Conservation (phyloP, 768 basidiomycete genomes). For the Leccinum barrowsii region DNA sequence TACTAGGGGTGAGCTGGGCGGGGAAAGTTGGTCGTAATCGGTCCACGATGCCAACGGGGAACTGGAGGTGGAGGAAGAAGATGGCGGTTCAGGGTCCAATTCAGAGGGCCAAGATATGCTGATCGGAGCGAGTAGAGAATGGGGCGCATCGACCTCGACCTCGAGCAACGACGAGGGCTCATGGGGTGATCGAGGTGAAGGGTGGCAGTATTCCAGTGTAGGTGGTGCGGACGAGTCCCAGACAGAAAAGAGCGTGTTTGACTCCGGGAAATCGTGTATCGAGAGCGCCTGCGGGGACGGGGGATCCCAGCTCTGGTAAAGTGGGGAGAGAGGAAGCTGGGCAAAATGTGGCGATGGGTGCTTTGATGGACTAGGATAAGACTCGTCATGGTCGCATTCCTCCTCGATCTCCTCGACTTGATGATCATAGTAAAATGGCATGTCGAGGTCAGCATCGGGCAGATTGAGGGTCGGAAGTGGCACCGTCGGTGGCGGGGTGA, state of each 20-base stretch:
- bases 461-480: slow-evolving; percentile 35
- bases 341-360: slow-evolving; percentile 15
- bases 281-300: slow-evolving; percentile 10
- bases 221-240: slow-evolving; percentile 11
- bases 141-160: slow-evolving; percentile 18
- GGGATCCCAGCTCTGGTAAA: slow-evolving; percentile 34
- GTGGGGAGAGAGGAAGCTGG: slow-evolving; percentile 30
- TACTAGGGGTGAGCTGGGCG: slow-evolving; percentile 33
- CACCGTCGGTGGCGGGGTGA: slow-evolving; percentile 43
- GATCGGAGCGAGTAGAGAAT: slow-evolving; percentile 20
- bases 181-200: slow-evolving; percentile 14
- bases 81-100: slow-evolving; percentile 15
- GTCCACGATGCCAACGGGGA: slow-evolving; percentile 22
- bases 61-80: slow-evolving; percentile 7
- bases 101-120: slow-evolving; percentile 21
- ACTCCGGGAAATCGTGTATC: slow-evolving; percentile 17
- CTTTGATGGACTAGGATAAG: slow-evolving; percentile 6
- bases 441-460: slow-evolving; percentile 34
- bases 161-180: slow-evolving; percentile 25
- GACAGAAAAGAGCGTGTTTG: slow-evolving; percentile 19
- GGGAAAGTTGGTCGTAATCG: slow-evolving; percentile 17
- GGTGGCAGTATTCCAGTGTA: slow-evolving; percentile 11
- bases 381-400: slow-evolving; percentile 22
- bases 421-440: slow-evolving; percentile 12
- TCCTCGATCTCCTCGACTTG: slow-evolving; percentile 14